Percentiles rank a stretch among this genome's conserved stretches.
Evolutionary conservation across 2,329 filamentous ascomycete species (phyloP).

Genomic region (Dryadomyces sulphureus): DNA sequence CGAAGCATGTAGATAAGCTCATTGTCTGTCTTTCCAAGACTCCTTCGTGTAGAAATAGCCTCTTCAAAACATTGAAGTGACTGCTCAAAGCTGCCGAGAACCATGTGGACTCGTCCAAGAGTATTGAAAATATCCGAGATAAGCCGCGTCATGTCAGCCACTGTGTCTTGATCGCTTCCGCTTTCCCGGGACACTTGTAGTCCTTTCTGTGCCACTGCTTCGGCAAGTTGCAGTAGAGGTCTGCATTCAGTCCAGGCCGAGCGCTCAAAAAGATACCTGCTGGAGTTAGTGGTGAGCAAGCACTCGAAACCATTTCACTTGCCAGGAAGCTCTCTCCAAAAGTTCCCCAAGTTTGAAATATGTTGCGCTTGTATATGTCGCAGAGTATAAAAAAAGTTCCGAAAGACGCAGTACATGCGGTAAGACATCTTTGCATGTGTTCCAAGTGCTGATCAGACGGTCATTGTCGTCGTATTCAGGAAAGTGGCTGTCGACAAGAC

Average conservation of each 20-base stretch:
- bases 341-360: neutral
- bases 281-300: neutral
- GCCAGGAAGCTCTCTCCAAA: neutral
- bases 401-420: neutral
- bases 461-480: neutral
- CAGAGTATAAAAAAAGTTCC: neutral
- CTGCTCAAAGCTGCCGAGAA: neutral
- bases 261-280: neutral
- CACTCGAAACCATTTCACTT: neutral
- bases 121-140: neutral
- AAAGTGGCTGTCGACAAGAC: neutral
- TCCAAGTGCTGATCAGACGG: neutral
- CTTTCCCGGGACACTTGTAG: neutral
- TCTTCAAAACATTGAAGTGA: neutral
- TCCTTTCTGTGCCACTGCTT: neutral
- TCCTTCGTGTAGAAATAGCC: neutral
- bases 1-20: neutral
- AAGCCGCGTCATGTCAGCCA: neutral
- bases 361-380: neutral
- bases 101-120: neutral
- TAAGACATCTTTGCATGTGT: neutral
- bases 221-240: neutral
- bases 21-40: neutral
- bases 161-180: neutral
- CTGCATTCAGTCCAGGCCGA: neutral